A percentile compares a stretch with the other conserved stretches of the same genome.
phyloP scores from a whole-genome alignment of 2,329 filamentous ascomycete genomes.

The Neonectria faginata region DNA sequence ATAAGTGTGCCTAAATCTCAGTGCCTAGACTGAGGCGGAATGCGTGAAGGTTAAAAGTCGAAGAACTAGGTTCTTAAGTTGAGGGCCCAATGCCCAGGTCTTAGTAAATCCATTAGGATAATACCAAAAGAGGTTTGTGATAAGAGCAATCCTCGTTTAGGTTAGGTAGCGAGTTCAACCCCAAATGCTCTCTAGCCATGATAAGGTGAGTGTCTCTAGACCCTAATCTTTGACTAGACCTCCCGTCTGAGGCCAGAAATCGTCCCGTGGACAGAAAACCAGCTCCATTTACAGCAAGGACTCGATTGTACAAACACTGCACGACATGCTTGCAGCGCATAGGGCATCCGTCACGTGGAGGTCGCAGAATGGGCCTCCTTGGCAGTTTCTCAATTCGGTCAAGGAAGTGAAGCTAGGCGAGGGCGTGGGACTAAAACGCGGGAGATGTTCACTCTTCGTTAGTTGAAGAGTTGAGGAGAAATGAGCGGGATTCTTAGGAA shows the following conservation, averaged over 20 bases:
- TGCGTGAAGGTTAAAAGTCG: no score
- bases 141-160: no score
- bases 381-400: conserved; percentile 19
- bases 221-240: background rate
- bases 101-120: no score
- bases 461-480: background rate
- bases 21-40: no score
- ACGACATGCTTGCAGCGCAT: conserved; percentile 40
- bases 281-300: background rate
- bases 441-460: background rate
- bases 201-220: background rate
- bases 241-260: background rate
- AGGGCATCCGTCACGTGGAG: conserved; percentile 34
- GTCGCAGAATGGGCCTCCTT: conserved; percentile 35
- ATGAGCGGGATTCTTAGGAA: background rate
- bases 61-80: no score
- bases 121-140: no score
- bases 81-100: no score
- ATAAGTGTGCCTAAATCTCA: no score
- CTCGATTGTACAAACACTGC: conserved; percentile 33
- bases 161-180: background rate
- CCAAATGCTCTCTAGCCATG: background rate
- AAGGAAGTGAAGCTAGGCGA: background rate
- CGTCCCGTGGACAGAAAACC: background rate
- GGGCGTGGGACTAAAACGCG: conserved; percentile 7